These are phyloP conservation scores for Dichomitus squalens DNA, from an alignment of 1,284 basidiomycete species.

Conservation along the genomic window DNA sequence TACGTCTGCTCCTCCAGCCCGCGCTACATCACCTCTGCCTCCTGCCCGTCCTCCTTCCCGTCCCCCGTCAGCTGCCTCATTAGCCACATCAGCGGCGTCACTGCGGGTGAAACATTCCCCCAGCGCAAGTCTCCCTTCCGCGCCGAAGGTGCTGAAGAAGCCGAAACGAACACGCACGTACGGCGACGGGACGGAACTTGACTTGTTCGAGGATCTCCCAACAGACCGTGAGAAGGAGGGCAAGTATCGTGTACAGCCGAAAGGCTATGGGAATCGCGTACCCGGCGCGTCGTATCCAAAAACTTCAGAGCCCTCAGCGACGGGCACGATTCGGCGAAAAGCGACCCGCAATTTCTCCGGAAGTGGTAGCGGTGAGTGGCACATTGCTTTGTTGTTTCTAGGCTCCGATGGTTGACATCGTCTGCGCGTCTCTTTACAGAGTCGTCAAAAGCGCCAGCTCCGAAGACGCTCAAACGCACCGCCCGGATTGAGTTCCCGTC, in stretches of 20 bases:
- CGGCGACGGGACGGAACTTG: slow-evolving; percentile 93
- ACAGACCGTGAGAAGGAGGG: slow-evolving; percentile 84
- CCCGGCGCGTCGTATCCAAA: slow-evolving; percentile 56
- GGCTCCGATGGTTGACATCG: slow-evolving; percentile 2
- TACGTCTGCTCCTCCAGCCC: slow-evolving; percentile 33
- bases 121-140: slow-evolving; percentile 39
- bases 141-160: slow-evolving; percentile 71
- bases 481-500: slow-evolving; percentile 39
- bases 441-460: slow-evolving; percentile 29
- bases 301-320: slow-evolving; percentile 40
- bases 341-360: slow-evolving; percentile 33
- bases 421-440: slow-evolving; percentile 12
- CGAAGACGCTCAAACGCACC: slow-evolving; percentile 45
- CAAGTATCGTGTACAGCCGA: slow-evolving; percentile 69
- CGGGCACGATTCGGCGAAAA: slow-evolving; percentile 59
- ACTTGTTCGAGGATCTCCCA: slow-evolving; percentile 88
- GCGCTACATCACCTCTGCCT: slow-evolving; percentile 58
- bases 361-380: slow-evolving; percentile 34
- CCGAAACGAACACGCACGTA: slow-evolving; percentile 76
- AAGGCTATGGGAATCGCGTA: slow-evolving; percentile 62
- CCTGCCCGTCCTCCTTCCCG: slow-evolving; percentile 61
- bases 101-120: slow-evolving; percentile 35
- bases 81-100: slow-evolving; percentile 45
- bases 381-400: not conserved
- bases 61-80: slow-evolving; percentile 56